Base-by-base conservation (phyloP, 139 green algal genomes). In the Monoraphidium neglectum region DNA sequence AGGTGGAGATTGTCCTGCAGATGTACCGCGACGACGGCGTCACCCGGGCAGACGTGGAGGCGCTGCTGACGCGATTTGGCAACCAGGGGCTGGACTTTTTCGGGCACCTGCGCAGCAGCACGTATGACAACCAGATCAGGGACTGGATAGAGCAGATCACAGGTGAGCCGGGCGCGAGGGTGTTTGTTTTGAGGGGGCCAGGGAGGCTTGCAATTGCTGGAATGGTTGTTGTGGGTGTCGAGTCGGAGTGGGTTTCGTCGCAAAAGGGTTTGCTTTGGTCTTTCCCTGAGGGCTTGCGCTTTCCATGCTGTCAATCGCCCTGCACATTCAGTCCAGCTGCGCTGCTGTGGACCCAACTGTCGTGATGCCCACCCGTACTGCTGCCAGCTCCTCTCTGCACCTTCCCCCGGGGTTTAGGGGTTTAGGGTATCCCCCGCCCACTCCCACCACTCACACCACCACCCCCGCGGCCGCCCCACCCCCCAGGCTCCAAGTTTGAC, bases 1-100 rank as follows among this genome's bases (percentile, higher is more conserved):
- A 51, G 43, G 43, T 51, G 8, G 43, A 51, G 43, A 51, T 51
- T 12, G 43, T 51, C 43, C 43, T 36, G 4, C 64, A 76, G 59
- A 91, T 94, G 74, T 95, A 89, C 77, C 82, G 86, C 49, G 93
- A 97, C 12, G 94, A 98, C 77, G 87, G 87, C 3, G 28, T 99
- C 18, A 57, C 35, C 15, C 5, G 47, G 51, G 51, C 72, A 6
- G 94, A 99, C 78, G 87, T 98, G 46, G 70, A 66, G 18, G 40
- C 33, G n/a, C 70, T 98, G 56, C 57, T 98, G 32, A 87, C 94
- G 59, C 38, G 53, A 95, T 96, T 80, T 85, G 83, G 4, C 37
- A 68, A 74, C 26, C 94, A 98, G 82, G 82, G 88, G 1, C 80
- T 98, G 24, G 93, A 98, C 84, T 98, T 98, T 74, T 98, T 92